Conservation (phyloP, 2,329 filamentous ascomycete genomes). For the Arthrobotrys sphaeroides region DNA sequence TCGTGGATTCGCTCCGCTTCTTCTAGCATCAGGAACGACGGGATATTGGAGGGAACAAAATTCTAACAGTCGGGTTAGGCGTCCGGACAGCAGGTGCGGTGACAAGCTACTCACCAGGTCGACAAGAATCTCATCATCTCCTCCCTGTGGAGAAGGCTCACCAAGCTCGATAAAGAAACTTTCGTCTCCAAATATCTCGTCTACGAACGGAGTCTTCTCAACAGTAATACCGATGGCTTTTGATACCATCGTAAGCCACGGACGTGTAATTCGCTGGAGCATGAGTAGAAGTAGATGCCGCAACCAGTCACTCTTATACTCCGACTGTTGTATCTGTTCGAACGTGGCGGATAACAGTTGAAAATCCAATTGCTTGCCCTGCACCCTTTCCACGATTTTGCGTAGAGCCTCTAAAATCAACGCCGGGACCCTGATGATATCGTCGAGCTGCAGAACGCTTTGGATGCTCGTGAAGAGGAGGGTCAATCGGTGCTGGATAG, state of each 20-base stretch:
- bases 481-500: constrained; percentile 56
- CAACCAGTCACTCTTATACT: constrained; percentile 50
- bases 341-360: constrained; percentile 64
- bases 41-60: constrained; percentile 73
- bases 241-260: constrained; percentile 51
- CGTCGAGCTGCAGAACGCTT: constrained; percentile 56
- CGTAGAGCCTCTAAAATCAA: constrained; percentile 60
- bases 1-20: constrained; percentile 79
- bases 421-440: constrained; percentile 40
- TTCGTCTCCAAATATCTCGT: constrained; percentile 42
- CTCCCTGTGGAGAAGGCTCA: constrained; percentile 20
- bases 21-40: constrained; percentile 75
- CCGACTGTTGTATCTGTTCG: constrained; percentile 44
- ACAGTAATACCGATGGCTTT: constrained; percentile 32
- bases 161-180: constrained; percentile 48
- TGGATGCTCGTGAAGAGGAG: constrained; percentile 53
- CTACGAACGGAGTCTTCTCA: constrained; percentile 15
- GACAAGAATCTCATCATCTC: constrained; percentile 34
- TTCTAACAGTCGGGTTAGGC: constrained; percentile 58
- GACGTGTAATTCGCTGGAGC: constrained; percentile 34
- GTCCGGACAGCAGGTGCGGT: background rate
- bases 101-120: constrained; percentile 25
- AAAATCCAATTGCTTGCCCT: constrained; percentile 67
- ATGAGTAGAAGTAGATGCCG: constrained; percentile 40
- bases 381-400: constrained; percentile 63